phyloP scores from a whole-genome alignment of 345 rosid species.

The Microcos paniculata region DNA sequence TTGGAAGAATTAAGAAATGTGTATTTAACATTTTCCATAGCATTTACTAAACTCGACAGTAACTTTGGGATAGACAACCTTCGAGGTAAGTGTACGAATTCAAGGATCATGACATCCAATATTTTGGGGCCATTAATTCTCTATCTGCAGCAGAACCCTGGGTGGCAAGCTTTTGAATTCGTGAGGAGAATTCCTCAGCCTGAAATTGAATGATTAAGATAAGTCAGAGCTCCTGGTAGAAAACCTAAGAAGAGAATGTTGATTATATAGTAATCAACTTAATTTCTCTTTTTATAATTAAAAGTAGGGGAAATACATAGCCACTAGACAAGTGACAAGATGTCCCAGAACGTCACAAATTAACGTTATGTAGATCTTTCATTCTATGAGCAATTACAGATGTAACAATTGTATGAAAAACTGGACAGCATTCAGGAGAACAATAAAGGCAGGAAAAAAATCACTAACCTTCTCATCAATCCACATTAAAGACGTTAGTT shows the following conservation, averaged over 20 bases:
- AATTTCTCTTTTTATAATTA: background rate
- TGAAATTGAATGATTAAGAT: constrained; percentile 35
- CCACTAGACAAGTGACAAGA: background rate
- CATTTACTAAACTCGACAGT: background rate
- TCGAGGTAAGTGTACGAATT: background rate
- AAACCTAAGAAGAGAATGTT: background rate
- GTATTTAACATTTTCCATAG: background rate
- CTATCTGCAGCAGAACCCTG: constrained; percentile 71
- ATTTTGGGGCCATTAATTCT: constrained; percentile 57
- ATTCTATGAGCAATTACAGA: background rate
- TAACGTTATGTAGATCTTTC: background rate
- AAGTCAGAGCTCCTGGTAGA: constrained; percentile 7
- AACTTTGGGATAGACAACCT: background rate
- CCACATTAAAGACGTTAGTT: constrained; percentile 95
- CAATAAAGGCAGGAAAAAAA: background rate
- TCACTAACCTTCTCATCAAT: constrained; percentile 80
- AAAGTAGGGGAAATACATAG: background rate
- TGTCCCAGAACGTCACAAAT: background rate
- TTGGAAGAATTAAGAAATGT: background rate
- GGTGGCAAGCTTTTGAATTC: constrained; percentile 68
- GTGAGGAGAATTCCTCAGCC: constrained; percentile 93
- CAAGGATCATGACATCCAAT: constrained; percentile 61
- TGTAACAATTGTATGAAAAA: background rate
- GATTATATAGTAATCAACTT: background rate
- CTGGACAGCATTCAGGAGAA: background rate